These are phyloP conservation scores for Rosa multiflora DNA, from an alignment of 306 rosid genomes.

Conservation along the genomic window DNA sequence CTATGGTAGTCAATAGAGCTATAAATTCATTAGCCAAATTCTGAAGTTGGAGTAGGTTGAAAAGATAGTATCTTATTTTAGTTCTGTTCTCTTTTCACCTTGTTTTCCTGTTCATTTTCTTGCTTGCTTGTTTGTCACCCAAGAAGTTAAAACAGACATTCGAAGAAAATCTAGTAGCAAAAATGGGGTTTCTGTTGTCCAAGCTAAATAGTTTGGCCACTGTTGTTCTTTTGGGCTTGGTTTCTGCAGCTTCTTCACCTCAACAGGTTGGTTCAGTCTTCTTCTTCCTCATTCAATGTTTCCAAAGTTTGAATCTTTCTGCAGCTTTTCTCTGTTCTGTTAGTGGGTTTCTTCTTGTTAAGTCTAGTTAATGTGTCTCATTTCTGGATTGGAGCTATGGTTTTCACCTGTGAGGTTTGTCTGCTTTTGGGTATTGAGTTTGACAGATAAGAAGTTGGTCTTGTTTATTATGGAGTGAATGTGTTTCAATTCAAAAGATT, in stretches of 20 bases:
- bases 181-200: slow-evolving; percentile 28
- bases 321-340: slow-evolving; percentile 7
- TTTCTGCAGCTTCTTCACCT: slow-evolving; percentile 34
- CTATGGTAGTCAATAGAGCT: too few relatives aligned
- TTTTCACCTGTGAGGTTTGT: slow-evolving; percentile 12
- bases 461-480: not conserved
- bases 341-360: slow-evolving; percentile 13
- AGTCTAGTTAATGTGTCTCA: not conserved
- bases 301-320: slow-evolving; percentile 3
- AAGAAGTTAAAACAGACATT: slow-evolving; percentile 16
- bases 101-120: not conserved
- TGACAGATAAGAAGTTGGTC: not conserved
- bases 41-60: too few relatives aligned
- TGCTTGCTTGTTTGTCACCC: not conserved
- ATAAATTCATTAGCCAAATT: too few relatives aligned
- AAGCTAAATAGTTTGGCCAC: slow-evolving; percentile 26
- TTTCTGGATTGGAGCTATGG: not conserved
- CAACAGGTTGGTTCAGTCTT: slow-evolving; percentile 48
- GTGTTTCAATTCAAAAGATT: not conserved
- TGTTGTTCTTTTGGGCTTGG: slow-evolving; percentile 34
- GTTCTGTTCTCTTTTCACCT: not conserved
- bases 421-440: slow-evolving; percentile 10
- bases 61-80: too few relatives aligned
- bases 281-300: not conserved
- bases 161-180: not conserved